Percentiles rank a stretch among this genome's conserved stretches.
phyloP scores from a whole-genome alignment of 441 rosid genomes.

The Croton laevigatus region DNA sequence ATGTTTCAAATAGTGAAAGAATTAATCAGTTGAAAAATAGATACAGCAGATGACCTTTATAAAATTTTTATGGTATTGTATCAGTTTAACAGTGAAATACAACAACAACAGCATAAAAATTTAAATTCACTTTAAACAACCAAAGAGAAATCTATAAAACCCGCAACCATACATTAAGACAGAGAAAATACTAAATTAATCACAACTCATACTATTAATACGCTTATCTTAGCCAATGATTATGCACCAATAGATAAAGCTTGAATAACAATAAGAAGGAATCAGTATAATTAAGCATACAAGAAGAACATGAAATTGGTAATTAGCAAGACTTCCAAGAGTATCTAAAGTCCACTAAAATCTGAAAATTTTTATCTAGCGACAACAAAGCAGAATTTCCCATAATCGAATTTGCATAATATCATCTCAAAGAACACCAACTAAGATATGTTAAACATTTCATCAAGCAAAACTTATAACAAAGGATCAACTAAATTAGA shows the following conservation, averaged over 20 bases:
- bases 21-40: not conserved
- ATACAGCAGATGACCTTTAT: not conserved
- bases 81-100: not conserved
- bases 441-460: too few relatives aligned
- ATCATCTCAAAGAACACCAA: too few relatives aligned
- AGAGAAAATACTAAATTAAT: not conserved
- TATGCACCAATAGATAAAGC: slow-evolving; percentile 5
- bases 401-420: too few relatives aligned
- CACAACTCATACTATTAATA: not conserved
- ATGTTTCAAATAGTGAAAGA: not conserved
- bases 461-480: too few relatives aligned
- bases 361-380: too few relatives aligned
- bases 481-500: too few relatives aligned
- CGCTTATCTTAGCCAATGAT: not conserved
- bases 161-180: not conserved
- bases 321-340: not conserved
- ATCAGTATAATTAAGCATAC: not conserved
- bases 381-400: too few relatives aligned
- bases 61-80: not conserved
- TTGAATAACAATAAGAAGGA: not conserved
- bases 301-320: not conserved
- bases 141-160: not conserved
- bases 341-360: too few relatives aligned
- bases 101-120: not conserved
- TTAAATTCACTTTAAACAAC: not conserved